Base-by-base conservation (phyloP, 805 yeast genomes). In the Vanderwaltozyma polyspora region DNA sequence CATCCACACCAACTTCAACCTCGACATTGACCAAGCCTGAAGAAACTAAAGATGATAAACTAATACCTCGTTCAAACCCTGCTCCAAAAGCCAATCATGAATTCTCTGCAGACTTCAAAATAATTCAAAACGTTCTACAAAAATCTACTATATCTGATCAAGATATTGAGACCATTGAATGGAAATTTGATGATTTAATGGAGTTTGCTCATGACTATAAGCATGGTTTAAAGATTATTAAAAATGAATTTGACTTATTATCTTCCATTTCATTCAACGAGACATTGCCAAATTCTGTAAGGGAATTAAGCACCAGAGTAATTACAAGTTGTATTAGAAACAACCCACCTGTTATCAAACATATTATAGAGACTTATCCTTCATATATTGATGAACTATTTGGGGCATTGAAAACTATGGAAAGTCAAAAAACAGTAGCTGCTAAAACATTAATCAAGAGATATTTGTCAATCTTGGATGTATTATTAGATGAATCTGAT, bases 241-340 rank as follows among this genome's bases (percentile, higher is more conserved):
- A 37, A 10, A 49, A 52, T 35, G 61, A 59, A 35, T 55, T 55
- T 31, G 37, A 38, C 9, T 30, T 37, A 16, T 40, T 49, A 35
- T 38, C 32, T 29, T 36, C 31, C 14, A 33, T 54, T 2, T 32
- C 45, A 8, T 40, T 47, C 3, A 37, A 42, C 22, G 40, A 38
- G 1, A 32, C 36, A 11, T 36, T 48, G 2, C 50, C 52, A 5
- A 14, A 39, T 5, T 27, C 42, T 1, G 30, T 59, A 17, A 62
- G 66, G 37, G 91, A 84, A 37, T 46, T 69, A 29, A 54, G 75
- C 1, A 68, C 74, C 11, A 63, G 85, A 40, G 63, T 79, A 19
- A 61, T 86, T 38, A 77, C 81, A 0, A 67, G 83, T 5, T 57
- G 87, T 4, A 55, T 85, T 29, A 67, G 95, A 46, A 85, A 85